Evolutionary conservation across 2,329 filamentous ascomycete species (phyloP).

Genomic region (Fusarium sp.): DNA sequence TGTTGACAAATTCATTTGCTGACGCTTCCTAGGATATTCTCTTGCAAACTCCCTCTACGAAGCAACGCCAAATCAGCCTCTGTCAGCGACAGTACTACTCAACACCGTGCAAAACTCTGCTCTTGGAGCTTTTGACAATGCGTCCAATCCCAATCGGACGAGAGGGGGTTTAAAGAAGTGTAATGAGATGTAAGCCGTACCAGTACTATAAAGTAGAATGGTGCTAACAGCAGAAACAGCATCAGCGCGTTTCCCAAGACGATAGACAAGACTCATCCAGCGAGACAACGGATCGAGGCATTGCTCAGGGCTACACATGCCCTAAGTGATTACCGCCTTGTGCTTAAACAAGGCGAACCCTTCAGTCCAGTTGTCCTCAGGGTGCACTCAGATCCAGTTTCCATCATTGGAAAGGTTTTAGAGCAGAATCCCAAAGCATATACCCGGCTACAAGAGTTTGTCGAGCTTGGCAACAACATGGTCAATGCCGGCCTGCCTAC

Average conservation of each 20-base stretch:
- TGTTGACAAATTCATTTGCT: constrained; percentile 6
- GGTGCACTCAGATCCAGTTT: constrained; percentile 77
- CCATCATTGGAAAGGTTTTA: constrained; percentile 74
- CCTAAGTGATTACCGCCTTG: constrained; percentile 77
- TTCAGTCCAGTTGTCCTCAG: constrained; percentile 80
- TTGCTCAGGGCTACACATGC: constrained; percentile 76
- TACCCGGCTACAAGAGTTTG: constrained; percentile 74
- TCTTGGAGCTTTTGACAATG: constrained; percentile 78
- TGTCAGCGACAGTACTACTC: constrained; percentile 61
- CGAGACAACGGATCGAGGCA: constrained; percentile 64
- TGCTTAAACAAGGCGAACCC: constrained; percentile 79
- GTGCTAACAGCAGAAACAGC: constrained; percentile 52
- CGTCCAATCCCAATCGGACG: constrained; percentile 79
- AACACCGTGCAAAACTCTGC: constrained; percentile 68
- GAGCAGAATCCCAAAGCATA: constrained; percentile 79
- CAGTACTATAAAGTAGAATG: too few relatives aligned
- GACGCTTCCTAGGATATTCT: constrained; percentile 59
- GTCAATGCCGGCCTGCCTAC: constrained; percentile 63
- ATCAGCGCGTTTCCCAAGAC: constrained; percentile 69
- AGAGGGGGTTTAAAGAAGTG: constrained; percentile 80
- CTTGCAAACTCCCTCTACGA: constrained; percentile 70
- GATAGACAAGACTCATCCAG: constrained; percentile 60
- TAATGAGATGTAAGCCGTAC: constrained; percentile 69
- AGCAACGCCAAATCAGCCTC: constrained; percentile 56
- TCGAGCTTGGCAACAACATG: constrained; percentile 73